Evolutionary conservation across 1,139 yeast genomes (phyloP).

Genomic region (Sugiyamaella pinicola): DNA sequence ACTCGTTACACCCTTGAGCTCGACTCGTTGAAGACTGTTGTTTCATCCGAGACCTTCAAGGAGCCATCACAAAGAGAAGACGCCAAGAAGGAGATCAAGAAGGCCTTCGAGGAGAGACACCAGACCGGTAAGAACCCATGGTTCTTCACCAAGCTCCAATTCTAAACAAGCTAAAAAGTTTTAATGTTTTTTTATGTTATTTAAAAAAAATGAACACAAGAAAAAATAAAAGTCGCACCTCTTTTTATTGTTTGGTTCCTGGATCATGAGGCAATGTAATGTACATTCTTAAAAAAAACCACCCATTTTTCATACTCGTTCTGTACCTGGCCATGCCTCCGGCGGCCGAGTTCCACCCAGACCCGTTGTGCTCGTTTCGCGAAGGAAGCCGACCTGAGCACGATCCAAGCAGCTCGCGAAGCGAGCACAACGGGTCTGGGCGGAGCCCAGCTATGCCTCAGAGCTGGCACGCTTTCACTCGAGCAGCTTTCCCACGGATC

Average conservation of each 20-base stretch:
- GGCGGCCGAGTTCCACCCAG: slow-evolving; percentile 5
- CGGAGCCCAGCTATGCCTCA: slow-evolving; percentile 4
- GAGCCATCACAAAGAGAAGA: slow-evolving; percentile 99
- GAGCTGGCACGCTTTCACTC: too few relatives aligned
- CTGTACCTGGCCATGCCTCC: not conserved
- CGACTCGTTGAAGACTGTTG: slow-evolving; percentile 89
- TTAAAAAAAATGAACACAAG: not conserved
- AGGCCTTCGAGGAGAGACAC: slow-evolving; percentile 99
- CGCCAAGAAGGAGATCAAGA: slow-evolving; percentile 98
- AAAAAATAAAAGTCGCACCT: slow-evolving; percentile 3
- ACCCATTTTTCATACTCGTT: not conserved
- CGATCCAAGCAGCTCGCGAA: not conserved
- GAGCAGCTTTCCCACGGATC: too few relatives aligned
- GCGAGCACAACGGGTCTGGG: slow-evolving; percentile 3
- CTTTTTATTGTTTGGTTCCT: slow-evolving; percentile 13
- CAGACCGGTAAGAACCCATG: slow-evolving; percentile 99
- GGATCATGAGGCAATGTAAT: slow-evolving; percentile 18
- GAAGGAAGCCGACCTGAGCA: not conserved
- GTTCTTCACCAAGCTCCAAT: slow-evolving; percentile 99
- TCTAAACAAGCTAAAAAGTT: slow-evolving; percentile 53
- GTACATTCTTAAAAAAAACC: slow-evolving; percentile 17
- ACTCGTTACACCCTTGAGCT: slow-evolving; percentile 99
- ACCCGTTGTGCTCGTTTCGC: slow-evolving; percentile 4
- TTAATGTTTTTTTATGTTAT: slow-evolving; percentile 22
- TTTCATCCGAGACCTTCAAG: slow-evolving; percentile 90